Conservation (phyloP, 164 flowering plant species). For the Sedum album region DNA sequence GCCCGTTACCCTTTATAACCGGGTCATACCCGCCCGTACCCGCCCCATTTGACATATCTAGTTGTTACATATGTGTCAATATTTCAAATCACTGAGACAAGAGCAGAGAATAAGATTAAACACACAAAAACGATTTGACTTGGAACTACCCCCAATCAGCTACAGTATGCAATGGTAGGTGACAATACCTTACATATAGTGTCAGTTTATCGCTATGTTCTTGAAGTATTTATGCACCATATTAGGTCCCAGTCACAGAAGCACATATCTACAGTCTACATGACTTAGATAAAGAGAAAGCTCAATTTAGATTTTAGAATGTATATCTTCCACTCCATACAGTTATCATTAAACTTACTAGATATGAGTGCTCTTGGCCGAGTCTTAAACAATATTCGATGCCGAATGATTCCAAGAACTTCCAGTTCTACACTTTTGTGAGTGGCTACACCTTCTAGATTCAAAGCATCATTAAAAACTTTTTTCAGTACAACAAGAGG, state of each 20-base stretch:
- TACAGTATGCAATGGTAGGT: too few species aligned
- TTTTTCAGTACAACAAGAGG: constrained; percentile 74
- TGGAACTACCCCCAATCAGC: too few species aligned
- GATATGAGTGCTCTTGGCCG: constrained; percentile 86
- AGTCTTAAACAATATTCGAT: constrained; percentile 82
- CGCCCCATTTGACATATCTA: too few species aligned
- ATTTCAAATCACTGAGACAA: too few species aligned
- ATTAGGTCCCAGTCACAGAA: not conserved
- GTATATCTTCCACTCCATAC: not conserved
- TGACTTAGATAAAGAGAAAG: too few species aligned
- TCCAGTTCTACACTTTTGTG: constrained; percentile 50
- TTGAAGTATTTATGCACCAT: not conserved
- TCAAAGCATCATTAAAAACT: constrained; percentile 23
- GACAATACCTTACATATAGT: not conserved
- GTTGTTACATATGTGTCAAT: too few species aligned
- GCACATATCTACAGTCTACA: not conserved
- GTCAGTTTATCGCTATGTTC: not conserved
- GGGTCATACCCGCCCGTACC: too few species aligned
- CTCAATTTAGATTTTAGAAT: not conserved
- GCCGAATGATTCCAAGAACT: constrained; percentile 69
- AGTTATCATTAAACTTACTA: constrained; percentile 23
- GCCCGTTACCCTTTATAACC: too few species aligned
- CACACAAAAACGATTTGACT: not conserved
- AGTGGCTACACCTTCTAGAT: not conserved
- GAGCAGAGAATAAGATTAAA: too few species aligned